Evolutionary conservation across 495 filamentous ascomycete species (phyloP).

Genomic region (Bryoglossum gracile): DNA sequence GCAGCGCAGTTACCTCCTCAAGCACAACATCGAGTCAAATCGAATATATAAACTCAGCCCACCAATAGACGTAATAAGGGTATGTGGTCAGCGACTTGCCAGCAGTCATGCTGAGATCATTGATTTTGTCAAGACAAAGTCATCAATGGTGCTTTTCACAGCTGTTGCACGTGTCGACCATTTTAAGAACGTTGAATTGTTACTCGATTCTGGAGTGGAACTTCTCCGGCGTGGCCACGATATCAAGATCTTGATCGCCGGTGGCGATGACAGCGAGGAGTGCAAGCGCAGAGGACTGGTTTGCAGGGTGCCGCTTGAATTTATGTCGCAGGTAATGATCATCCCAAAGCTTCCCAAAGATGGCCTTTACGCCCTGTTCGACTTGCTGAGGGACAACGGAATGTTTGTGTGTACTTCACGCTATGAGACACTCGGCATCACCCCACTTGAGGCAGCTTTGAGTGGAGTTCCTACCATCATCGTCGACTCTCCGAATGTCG

Average conservation of each 20-base stretch:
- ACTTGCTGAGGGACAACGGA: neutral
- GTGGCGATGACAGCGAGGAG: neutral
- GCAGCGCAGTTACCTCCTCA: neutral
- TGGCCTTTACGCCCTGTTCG: neutral
- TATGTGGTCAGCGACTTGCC: neutral
- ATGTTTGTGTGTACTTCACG: neutral
- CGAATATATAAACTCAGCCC: neutral
- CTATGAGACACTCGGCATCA: neutral
- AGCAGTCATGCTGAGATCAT: neutral
- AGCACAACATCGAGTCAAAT: neutral
- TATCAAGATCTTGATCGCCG: neutral
- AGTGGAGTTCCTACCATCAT: neutral
- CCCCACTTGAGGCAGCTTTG: neutral
- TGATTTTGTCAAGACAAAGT: neutral
- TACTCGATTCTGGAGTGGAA: neutral
- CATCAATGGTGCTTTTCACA: neutral
- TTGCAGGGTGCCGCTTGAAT: neutral
- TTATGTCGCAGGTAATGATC: neutral
- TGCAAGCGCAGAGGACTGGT: neutral
- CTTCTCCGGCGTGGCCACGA: neutral
- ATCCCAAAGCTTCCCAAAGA: neutral
- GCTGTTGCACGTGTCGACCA: neutral
- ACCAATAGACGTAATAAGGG: neutral
- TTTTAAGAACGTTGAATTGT: neutral
- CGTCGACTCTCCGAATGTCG: neutral